Base-by-base conservation (phyloP, 805 yeast genomes). In the Metschnikowia peoriensis region DNA sequence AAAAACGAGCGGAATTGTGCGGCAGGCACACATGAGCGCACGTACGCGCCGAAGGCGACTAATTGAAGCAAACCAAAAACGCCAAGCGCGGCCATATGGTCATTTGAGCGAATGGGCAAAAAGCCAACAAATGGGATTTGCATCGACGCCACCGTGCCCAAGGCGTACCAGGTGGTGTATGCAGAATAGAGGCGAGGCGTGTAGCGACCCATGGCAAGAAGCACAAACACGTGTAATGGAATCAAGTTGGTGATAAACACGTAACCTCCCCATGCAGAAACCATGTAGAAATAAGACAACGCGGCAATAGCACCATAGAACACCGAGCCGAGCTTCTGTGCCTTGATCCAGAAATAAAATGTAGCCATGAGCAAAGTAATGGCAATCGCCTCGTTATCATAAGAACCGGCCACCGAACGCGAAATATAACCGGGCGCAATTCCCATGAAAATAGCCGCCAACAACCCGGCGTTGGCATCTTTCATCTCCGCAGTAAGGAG, bases 221-320 rank as follows among this genome's bases (percentile, higher is more conserved):
- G 77, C 46, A 90, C 92, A 66, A 94, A 92, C 28, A 92, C 91
- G 68, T 94, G 99, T 61, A 94, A 77, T 44, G 99, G 99, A 63
- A 94, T 90, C 78, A 96, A 84, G 75, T 94, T 94, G 54, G 99
- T 94, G 73, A 94, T 96, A 78, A 94, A 94, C 48, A 96, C 99
- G 68, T 94, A 94, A 28, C 99, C 99, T 77, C 99, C 99, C 97
- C 99, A 92, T 11, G 99, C 99, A 45, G 96, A 85, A 48, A 94
- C 99, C 99, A 94, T 94, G 79, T 94, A 94, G 72, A 96, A 94
- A 76, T 96, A 94, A 63, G 85, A 87, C 35, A 90, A 67, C 1
- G 99, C 96, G 29, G 97, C 84, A 61, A 87, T 73, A 2, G 93
- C 77, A 10, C 90, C 94, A 77, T 85, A 89, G 59, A 89, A 79